Conservation (phyloP, 805 yeast species). For the Lipomyces yamadae region DNA sequence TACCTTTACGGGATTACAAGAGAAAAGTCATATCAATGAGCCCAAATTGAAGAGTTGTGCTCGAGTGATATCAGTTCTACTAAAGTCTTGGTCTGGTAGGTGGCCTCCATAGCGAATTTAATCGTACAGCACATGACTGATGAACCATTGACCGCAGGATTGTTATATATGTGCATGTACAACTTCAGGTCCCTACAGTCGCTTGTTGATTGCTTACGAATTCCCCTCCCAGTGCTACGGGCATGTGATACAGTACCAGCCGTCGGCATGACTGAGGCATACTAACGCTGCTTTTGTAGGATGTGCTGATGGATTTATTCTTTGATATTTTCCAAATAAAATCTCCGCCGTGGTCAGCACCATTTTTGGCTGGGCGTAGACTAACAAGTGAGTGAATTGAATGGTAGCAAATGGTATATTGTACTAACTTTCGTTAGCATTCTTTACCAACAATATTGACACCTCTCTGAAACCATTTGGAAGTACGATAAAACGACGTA, state of each 20-base stretch:
- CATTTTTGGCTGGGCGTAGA: constrained; percentile 44
- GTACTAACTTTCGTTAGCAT: neutral
- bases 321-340: constrained; percentile 68
- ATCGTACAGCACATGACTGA: neutral
- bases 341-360: constrained; percentile 58
- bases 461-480: neutral
- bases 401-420: neutral
- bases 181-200: constrained; percentile 60
- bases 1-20: constrained; percentile 69
- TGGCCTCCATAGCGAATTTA: neutral
- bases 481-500: constrained; percentile 4
- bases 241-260: constrained; percentile 7
- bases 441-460: constrained; percentile 6
- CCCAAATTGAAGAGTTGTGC: constrained; percentile 66
- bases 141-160: constrained; percentile 51
- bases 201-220: constrained; percentile 64
- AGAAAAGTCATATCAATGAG: constrained; percentile 53
- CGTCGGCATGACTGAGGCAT: neutral
- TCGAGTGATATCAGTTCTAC: constrained; percentile 59
- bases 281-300: constrained; percentile 47
- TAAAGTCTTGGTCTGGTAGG: constrained; percentile 60
- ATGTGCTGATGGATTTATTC: constrained; percentile 70
- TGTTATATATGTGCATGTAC: constrained; percentile 64
- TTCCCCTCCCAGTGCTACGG: constrained; percentile 56
- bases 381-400: constrained; percentile 27